Conservation (phyloP, 2,329 filamentous ascomycete species). For the Eurotiales sp. region DNA sequence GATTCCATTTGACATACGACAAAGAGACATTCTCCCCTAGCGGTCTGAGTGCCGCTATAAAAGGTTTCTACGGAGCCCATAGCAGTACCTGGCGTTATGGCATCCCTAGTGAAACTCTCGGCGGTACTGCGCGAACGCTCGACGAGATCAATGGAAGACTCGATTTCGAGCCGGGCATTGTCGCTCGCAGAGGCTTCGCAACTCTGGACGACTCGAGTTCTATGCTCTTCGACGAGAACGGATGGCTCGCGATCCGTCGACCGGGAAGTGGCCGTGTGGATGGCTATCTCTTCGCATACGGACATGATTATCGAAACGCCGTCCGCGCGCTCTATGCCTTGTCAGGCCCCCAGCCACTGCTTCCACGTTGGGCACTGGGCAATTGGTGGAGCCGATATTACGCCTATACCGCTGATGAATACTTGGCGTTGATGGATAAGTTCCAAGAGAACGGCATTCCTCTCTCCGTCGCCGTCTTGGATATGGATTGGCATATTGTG, state of each 20-base stretch:
- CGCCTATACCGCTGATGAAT: conserved; percentile 54
- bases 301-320: conserved; percentile 53
- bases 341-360: conserved; percentile 53
- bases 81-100: conserved; percentile 52
- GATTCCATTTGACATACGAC: conserved; percentile 57
- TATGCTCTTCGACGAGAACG: conserved; percentile 55
- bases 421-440: conserved; percentile 55
- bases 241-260: conserved; percentile 49
- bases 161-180: conserved; percentile 49
- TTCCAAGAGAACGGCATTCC: conserved; percentile 53
- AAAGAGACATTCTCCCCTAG: conserved; percentile 52
- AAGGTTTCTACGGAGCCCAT: conserved; percentile 41
- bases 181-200: conserved; percentile 51
- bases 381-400: conserved; percentile 67
- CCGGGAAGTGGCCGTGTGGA: conserved; percentile 47
- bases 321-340: conserved; percentile 54
- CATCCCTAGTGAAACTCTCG: conserved; percentile 39
- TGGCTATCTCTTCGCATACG: conserved; percentile 59
- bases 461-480: conserved; percentile 57
- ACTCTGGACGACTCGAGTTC: conserved; percentile 52
- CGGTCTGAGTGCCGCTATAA: conserved; percentile 48
- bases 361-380: conserved; percentile 57
- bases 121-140: conserved; percentile 52
- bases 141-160: conserved; percentile 52
- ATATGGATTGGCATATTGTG: conserved; percentile 66